phyloP scores from a whole-genome alignment of 2,329 filamentous ascomycete species.

The Venturia oleaginea region DNA sequence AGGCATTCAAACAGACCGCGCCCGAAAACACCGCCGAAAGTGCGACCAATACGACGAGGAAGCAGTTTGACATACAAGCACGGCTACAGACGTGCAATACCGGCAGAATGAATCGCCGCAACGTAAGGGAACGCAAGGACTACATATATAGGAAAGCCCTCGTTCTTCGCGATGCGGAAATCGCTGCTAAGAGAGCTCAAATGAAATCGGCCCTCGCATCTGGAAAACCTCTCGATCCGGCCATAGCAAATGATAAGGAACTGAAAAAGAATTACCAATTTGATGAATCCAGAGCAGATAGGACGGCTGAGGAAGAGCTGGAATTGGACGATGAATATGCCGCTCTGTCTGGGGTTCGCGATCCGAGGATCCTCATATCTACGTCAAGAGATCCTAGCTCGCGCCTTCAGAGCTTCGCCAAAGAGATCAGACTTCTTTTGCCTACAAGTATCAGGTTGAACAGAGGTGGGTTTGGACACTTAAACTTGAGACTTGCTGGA shows the following conservation, averaged over 20 bases:
- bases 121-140: constrained; percentile 70
- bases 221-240: constrained; percentile 73
- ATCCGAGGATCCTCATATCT: constrained; percentile 81
- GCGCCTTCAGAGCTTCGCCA: constrained; percentile 79
- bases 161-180: constrained; percentile 81
- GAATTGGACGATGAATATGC: constrained; percentile 85
- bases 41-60: not conserved
- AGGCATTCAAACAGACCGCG: no score
- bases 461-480: no score
- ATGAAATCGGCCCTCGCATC: constrained; percentile 78
- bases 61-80: not conserved
- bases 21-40: not conserved
- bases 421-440: constrained; percentile 76
- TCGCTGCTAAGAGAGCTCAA: constrained; percentile 82
- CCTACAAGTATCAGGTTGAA: constrained; percentile 85
- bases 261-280: constrained; percentile 86
- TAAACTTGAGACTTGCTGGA: no score
- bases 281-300: constrained; percentile 70
- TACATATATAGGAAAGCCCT: constrained; percentile 81
- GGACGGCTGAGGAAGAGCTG: constrained; percentile 57
- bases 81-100: not conserved
- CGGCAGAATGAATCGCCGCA: constrained; percentile 39
- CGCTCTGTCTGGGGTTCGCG: constrained; percentile 80
- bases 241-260: constrained; percentile 76
- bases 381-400: constrained; percentile 83